A percentile compares a stretch with the other conserved stretches of the same genome.
Evolutionary conservation across 257 asterid species (phyloP).

Genomic region (Primulina huaijiensis): DNA sequence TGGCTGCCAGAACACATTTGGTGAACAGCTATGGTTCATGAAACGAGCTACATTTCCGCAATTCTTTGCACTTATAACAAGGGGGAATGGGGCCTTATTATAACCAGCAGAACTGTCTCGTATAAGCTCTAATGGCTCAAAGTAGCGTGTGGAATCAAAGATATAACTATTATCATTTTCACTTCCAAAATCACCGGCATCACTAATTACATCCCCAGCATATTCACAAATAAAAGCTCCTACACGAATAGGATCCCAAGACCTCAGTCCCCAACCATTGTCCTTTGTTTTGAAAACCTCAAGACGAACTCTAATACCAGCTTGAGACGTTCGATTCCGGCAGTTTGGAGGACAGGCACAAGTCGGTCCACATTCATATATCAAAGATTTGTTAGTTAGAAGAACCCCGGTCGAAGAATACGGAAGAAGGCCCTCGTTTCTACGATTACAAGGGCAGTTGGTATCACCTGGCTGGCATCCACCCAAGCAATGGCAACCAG

Average conservation of each 20-base stretch:
- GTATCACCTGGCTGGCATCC: conserved; percentile 83
- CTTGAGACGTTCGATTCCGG: conserved; percentile 70
- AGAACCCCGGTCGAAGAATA: conserved; percentile 69
- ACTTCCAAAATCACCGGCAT: conserved; percentile 38
- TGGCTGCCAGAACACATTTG: conserved; percentile 81
- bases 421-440: conserved; percentile 59
- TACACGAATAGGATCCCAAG: conserved; percentile 88
- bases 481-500: conserved; percentile 66
- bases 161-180: conserved; percentile 48
- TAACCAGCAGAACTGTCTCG: conserved; percentile 38
- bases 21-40: conserved; percentile 93
- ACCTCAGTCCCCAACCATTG: conserved; percentile 96
- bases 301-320: conserved; percentile 55
- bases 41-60: conserved; percentile 88
- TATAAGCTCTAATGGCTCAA: conserved; percentile 49
- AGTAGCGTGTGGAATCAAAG: conserved; percentile 78
- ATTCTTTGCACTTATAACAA: conserved; percentile 58
- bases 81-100: conserved; percentile 59
- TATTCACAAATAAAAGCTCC: conserved; percentile 90
- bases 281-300: conserved; percentile 87
- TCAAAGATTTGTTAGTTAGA: conserved; percentile 44
- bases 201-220: conserved; percentile 74
- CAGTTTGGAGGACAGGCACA: conserved; percentile 80
- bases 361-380: conserved; percentile 72
- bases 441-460: conserved; percentile 62